A percentile compares a stretch with the other conserved stretches of the same genome.
phyloP scores from a whole-genome alignment of 257 asterid species.

The Galeopsis tetrahit region DNA sequence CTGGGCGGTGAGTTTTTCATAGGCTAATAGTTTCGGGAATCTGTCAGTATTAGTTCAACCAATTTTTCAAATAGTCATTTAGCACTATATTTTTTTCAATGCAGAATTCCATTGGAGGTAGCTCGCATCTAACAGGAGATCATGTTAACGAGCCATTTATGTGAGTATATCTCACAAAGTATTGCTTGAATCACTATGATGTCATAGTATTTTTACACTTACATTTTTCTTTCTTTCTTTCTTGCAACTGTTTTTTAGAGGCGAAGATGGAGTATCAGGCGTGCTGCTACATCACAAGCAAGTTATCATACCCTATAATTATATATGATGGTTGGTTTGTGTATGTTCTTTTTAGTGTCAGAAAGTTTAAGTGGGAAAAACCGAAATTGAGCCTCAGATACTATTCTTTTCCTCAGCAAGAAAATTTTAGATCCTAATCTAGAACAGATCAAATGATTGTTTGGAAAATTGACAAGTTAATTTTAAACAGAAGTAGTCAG shows the following conservation, averaged over 20 bases:
- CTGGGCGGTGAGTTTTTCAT: conserved; percentile 84
- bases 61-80: conserved; percentile 35
- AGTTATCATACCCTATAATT: conserved; percentile 73
- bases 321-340: conserved; percentile 63
- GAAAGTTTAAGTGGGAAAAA: conserved; percentile 30
- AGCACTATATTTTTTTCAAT: conserved; percentile 20
- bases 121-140: conserved; percentile 88
- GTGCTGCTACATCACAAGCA: conserved; percentile 99
- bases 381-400: conserved; percentile 11
- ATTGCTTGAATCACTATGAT: conserved; percentile 15
- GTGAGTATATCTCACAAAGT: conserved; percentile 54
- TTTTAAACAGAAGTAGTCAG: not conserved
- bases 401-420: not conserved
- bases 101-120: conserved; percentile 97
- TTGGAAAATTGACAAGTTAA: conserved; percentile 11
- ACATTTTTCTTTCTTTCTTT: conserved; percentile 27
- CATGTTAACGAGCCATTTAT: conserved; percentile 94
- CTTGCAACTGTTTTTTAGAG: conserved; percentile 44
- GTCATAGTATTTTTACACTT: conserved; percentile 35
- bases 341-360: conserved; percentile 33
- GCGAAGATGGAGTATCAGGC: conserved; percentile 98
- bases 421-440: conserved; percentile 14
- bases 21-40: conserved; percentile 22
- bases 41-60: conserved; percentile 9
- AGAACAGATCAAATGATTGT: not conserved